phyloP scores from a whole-genome alignment of 2,329 filamentous ascomycete species.

The Alternaria longipes region DNA sequence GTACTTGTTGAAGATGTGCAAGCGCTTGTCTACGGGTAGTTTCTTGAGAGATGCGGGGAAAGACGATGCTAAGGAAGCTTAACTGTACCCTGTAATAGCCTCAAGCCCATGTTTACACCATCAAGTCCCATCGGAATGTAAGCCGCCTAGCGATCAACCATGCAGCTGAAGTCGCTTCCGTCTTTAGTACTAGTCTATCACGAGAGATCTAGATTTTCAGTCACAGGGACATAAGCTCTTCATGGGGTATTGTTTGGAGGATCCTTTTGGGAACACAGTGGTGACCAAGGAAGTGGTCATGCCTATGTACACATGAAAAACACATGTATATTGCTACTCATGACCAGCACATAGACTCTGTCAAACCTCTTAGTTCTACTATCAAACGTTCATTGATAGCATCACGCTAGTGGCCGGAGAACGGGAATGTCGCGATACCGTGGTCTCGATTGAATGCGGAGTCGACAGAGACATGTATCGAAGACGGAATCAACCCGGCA shows the following conservation, averaged over 20 bases:
- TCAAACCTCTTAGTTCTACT: neutral
- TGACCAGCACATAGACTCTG: neutral
- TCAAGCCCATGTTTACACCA: neutral
- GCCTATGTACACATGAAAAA: neutral
- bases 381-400: neutral
- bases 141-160: neutral
- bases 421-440: neutral
- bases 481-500: neutral
- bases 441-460: neutral
- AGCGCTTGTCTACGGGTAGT: neutral
- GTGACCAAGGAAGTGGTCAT: neutral
- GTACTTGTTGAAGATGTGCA: neutral
- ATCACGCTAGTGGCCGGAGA: neutral
- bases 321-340: neutral
- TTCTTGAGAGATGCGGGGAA: neutral
- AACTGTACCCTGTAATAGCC: neutral
- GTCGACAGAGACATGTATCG: neutral
- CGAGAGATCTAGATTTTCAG: neutral
- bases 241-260: neutral
- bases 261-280: neutral
- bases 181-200: neutral
- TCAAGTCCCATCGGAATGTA: neutral
- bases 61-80: neutral
- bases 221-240: neutral
- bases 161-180: neutral